These are phyloP conservation scores for Marchantia paleacea DNA, from an alignment of 225 moss, liverwort and hornwort species.

Conservation along the genomic window DNA sequence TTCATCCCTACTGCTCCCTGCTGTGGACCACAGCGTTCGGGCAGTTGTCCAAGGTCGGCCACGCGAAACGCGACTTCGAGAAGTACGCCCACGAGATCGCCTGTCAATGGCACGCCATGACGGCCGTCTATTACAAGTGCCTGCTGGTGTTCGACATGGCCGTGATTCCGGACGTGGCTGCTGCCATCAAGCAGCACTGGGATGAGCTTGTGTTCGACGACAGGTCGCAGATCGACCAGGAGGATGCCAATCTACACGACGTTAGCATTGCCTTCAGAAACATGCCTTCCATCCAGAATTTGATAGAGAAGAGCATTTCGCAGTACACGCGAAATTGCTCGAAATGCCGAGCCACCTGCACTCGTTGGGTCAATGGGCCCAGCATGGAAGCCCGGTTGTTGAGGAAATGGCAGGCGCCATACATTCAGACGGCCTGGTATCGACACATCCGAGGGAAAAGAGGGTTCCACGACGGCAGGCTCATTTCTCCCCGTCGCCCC, in stretches of 20 bases:
- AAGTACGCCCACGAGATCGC: slow-evolving; percentile 2
- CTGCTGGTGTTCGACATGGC: slow-evolving; percentile 16
- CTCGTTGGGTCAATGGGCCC: slow-evolving; percentile 18
- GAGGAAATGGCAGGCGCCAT: slow-evolving; percentile 11
- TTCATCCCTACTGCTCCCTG: slow-evolving; percentile 17
- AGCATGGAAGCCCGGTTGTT: slow-evolving; percentile 12
- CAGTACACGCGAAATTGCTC: background rate
- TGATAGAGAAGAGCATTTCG: slow-evolving; percentile 8
- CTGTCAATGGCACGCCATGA: slow-evolving; percentile 21
- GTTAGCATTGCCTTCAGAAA: slow-evolving; percentile 7
- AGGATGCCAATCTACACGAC: slow-evolving; percentile 17
- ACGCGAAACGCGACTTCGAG: slow-evolving; percentile 1
- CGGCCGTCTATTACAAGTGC: slow-evolving; percentile 13
- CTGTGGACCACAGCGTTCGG: slow-evolving; percentile 16
- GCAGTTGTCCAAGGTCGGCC: slow-evolving; percentile 1
- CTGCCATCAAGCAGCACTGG: slow-evolving; percentile 9
- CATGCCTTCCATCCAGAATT: background rate
- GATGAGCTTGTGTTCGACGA: slow-evolving; percentile 15
- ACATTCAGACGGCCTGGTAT: slow-evolving; percentile 13
- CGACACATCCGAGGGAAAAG: background rate
- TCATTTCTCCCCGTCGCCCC: background rate
- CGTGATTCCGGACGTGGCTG: slow-evolving; percentile 6
- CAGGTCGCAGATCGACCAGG: slow-evolving; percentile 13
- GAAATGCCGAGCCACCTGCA: slow-evolving; percentile 14
- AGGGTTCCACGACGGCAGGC: slow-evolving; percentile 2